These are phyloP conservation scores for Lasiosphaeria hispida DNA, from an alignment of 495 filamentous ascomycete genomes.

Conservation along the genomic window DNA sequence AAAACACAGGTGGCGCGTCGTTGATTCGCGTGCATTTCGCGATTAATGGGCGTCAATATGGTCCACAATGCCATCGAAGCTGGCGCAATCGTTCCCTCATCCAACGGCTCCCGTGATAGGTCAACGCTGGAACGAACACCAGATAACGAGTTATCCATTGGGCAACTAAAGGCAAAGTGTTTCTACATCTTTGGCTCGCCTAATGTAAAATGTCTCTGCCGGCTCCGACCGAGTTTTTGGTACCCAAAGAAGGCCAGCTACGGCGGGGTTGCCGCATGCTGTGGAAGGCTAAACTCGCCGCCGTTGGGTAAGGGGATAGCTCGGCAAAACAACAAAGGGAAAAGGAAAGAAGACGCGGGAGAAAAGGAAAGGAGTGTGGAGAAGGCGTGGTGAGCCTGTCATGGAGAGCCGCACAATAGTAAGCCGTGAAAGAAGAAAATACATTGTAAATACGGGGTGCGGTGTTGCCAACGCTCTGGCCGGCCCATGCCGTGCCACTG, in stretches of 20 bases:
- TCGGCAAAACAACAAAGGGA: neutral
- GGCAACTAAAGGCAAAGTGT: neutral
- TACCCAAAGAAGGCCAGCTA: neutral
- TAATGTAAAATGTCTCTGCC: neutral
- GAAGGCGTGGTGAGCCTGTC: neutral
- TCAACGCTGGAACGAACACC: neutral
- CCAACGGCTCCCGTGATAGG: neutral
- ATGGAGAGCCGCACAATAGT: too few relatives aligned
- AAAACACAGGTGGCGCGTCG: constrained; percentile 20
- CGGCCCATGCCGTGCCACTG: too few relatives aligned
- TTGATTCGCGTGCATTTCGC: constrained; percentile 27
- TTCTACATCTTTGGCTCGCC: neutral
- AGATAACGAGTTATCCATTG: constrained; percentile 4
- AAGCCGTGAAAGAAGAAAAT: too few relatives aligned
- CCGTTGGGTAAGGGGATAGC: neutral
- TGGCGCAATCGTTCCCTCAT: neutral
- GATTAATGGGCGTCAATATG: constrained; percentile 22
- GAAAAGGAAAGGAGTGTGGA: neutral
- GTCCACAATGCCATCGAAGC: constrained; percentile 12
- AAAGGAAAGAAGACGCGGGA: neutral
- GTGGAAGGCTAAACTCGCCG: neutral
- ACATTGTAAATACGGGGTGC: too few relatives aligned
- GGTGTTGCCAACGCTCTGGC: too few relatives aligned
- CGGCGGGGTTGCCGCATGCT: neutral
- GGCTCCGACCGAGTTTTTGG: neutral